A percentile compares a stretch with the other conserved stretches of the same genome.
These are phyloP conservation scores for Carex scoparia DNA, from an alignment of 176 grass and related monocot species.

Conservation along the genomic window DNA sequence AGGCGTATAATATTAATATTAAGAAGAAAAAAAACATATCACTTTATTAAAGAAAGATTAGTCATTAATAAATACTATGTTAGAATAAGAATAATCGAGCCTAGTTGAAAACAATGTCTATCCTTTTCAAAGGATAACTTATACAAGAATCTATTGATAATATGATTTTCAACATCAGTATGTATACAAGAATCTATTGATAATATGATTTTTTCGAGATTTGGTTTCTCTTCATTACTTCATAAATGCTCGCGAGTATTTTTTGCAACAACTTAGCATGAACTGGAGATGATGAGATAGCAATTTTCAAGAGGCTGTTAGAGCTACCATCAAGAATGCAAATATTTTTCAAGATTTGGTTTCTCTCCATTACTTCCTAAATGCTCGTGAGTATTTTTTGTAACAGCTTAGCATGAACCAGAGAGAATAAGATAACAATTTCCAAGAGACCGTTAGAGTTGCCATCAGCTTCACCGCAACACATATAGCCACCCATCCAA, in stretches of 20 bases:
- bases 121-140: not conserved
- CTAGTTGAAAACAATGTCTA: not conserved
- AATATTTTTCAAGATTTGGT: not conserved
- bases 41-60: not conserved
- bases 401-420: not conserved
- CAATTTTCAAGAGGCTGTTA: slow-evolving; percentile 15
- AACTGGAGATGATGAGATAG: not conserved
- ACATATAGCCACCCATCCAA: no score
- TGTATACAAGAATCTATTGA: no score
- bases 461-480: no score
- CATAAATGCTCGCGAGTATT: not conserved
- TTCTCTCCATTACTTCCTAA: not conserved
- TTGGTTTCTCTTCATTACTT: not conserved
- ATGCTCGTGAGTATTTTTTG: not conserved
- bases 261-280: not conserved
- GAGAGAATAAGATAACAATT: not conserved
- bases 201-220: not conserved
- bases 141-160: no score
- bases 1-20: not conserved
- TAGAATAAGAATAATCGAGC: not conserved
- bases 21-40: not conserved
- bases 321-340: no score
- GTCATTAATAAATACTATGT: not conserved
- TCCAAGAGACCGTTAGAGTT: slow-evolving; percentile 10
- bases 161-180: not conserved